Percentiles rank a stretch among this genome's conserved stretches.
Conservation (phyloP, 73 alveolate genomes). For the Stentor coeruleus region DNA sequence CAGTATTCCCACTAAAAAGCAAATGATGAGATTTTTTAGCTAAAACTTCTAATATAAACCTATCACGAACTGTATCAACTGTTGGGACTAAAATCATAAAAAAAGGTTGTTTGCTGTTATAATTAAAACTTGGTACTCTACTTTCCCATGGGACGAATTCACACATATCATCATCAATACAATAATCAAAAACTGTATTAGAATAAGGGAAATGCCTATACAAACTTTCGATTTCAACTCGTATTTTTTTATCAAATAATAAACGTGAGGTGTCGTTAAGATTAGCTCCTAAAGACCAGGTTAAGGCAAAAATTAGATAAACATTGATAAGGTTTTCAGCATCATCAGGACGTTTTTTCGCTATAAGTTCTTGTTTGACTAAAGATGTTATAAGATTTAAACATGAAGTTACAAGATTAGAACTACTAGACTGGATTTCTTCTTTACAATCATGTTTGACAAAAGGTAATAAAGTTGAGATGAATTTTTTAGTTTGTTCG, state of each 20-base stretch:
- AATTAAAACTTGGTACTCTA: constrained; percentile 72
- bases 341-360: constrained; percentile 44
- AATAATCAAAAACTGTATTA: constrained; percentile 76
- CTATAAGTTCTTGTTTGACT: constrained; percentile 83
- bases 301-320: constrained; percentile 84
- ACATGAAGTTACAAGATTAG: constrained; percentile 88
- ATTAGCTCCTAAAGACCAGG: constrained; percentile 99
- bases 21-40: constrained; percentile 86
- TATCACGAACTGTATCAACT: constrained; percentile 93
- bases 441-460: constrained; percentile 96
- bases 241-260: constrained; percentile 67
- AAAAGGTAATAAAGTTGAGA: constrained; percentile 63
- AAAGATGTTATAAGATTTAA: constrained; percentile 80
- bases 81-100: constrained; percentile 98
- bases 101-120: constrained; percentile 89
- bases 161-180: constrained; percentile 61
- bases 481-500: constrained; percentile 49
- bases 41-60: constrained; percentile 84
- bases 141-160: constrained; percentile 79
- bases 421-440: constrained; percentile 81
- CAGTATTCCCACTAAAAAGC: constrained; percentile 98
- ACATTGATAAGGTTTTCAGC: constrained; percentile 77
- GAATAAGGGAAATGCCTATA: constrained; percentile 80
- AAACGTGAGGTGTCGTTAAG: constrained; percentile 88
- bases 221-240: constrained; percentile 54